phyloP scores from a whole-genome alignment of 257 asterid genomes.

The Avicennia marina region DNA sequence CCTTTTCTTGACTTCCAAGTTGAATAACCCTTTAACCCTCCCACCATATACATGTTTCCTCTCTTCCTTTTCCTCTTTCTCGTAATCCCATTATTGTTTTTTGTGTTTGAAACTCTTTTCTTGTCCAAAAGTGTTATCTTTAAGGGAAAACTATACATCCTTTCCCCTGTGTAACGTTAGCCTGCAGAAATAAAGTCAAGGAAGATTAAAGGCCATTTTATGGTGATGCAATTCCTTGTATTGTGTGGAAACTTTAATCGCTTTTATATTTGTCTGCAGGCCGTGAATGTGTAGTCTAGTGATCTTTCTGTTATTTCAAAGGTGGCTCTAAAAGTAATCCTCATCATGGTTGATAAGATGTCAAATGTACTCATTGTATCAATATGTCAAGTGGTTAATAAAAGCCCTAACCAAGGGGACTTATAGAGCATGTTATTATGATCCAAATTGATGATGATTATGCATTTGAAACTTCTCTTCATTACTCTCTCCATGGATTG shows the following conservation, averaged over 20 bases:
- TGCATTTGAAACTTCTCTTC: background rate
- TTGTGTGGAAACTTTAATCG: no score
- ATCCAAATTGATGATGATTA: background rate
- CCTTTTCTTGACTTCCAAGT: slow-evolving; percentile 81
- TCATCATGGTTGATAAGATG: background rate
- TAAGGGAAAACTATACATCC: no score
- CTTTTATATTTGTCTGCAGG: no score
- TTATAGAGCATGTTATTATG: slow-evolving; percentile 12
- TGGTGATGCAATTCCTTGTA: no score
- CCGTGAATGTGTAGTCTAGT: no score
- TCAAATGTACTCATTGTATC: slow-evolving; percentile 15
- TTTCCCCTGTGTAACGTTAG: no score
- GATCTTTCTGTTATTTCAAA: no score
- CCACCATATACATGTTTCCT: slow-evolving; percentile 50
- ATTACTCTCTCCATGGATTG: background rate
- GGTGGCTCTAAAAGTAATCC: slow-evolving; percentile 1
- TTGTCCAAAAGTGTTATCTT: background rate
- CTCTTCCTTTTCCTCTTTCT: background rate
- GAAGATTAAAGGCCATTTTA: no score
- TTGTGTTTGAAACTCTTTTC: background rate
- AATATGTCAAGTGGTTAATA: slow-evolving; percentile 17
- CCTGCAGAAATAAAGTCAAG: no score
- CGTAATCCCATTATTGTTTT: background rate
- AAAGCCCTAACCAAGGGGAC: slow-evolving; percentile 9
- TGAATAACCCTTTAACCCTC: slow-evolving; percentile 51